phyloP scores from a whole-genome alignment of 345 rosid genomes.

The Salix suchowensis region DNA sequence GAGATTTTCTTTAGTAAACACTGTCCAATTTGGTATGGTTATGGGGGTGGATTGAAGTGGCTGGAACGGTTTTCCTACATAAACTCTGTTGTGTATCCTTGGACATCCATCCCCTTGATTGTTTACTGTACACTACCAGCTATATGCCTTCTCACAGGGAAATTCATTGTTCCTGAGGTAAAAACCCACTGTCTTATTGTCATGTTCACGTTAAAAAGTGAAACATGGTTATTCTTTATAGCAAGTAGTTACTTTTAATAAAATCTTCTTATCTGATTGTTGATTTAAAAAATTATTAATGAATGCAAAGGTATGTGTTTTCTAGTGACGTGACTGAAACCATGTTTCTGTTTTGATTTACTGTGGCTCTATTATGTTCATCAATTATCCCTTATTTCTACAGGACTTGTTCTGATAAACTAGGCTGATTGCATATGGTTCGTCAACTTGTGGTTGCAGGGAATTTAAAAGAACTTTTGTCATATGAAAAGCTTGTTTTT shows the following conservation, averaged over 20 bases:
- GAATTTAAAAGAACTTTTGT: not conserved
- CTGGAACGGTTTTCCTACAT: constrained; percentile 90
- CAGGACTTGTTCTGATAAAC: not conserved
- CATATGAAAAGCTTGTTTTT: not conserved
- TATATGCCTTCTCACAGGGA: constrained; percentile 86
- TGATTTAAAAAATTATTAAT: not conserved
- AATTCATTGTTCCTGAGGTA: constrained; percentile 98
- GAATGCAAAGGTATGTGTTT: not conserved
- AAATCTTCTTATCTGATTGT: not conserved
- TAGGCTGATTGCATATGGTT: not conserved
- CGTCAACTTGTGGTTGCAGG: not conserved
- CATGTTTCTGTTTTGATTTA: not conserved
- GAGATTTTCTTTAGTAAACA: constrained; percentile 95
- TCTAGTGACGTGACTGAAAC: not conserved
- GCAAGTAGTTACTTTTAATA: not conserved
- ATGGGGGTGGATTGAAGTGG: constrained; percentile 95
- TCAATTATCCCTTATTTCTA: not conserved
- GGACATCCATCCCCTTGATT: constrained; percentile 82
- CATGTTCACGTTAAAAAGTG: not conserved
- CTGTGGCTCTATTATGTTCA: not conserved
- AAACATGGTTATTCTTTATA: not conserved
- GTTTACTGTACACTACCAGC: constrained; percentile 93
- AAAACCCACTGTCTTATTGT: not conserved
- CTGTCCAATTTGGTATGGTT: constrained; percentile 97
- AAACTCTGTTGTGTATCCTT: constrained; percentile 89